Base-by-base conservation (phyloP, 768 basidiomycete genomes). In the Tricholoma furcatifolium region DNA sequence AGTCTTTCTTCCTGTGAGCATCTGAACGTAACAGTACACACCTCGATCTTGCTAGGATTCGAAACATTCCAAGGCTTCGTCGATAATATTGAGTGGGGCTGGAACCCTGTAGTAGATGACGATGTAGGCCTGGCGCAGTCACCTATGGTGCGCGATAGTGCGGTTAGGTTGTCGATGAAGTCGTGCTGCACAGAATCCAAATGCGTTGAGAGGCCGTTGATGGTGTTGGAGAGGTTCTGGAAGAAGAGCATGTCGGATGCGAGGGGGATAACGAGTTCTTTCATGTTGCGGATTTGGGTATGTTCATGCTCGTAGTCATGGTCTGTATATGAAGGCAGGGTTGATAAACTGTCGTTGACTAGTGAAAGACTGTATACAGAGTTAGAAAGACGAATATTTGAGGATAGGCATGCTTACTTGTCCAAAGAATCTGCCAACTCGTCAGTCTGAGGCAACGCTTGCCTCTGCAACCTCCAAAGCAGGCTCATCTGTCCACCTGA, bases 231-330 rank as follows among this genome's bases (percentile, higher is more conserved):
- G 45, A 97, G 79, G 20, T 91, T 77, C 18, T 82, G 76, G 67
- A 93, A 90, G 72, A 98, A 97, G 2, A 82, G 81, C 11, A 80
- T 74, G 62, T 95, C 93, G 31, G 89, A 84, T 15, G 78, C 75
- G 6, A 97, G 81, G 2, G 90, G 87, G 32, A 96, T 86, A 47
- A 91, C 76, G 6, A 93, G 64, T 60, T 93, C 87, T 31, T 54
- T 60, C 11, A 21, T 40, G 38, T 18, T 46, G 7, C 24, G 35
- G 36, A 15, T 27, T 3, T 7, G 27, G 7, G 27, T 27, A 27
- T 27, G 34, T 15, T 51, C 50, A 18, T 10, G 31, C 41, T 43
- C 50, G 23, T 24, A 39, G 20, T 53, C 39, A 34, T 34, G 27
- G 14, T 30, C 52, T 20, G n/a, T 4, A 27, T 27, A 27, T 15